A percentile compares a stretch with the other conserved stretches of the same genome.
These are phyloP conservation scores for Trametes meyenii DNA, from an alignment of 768 basidiomycete genomes.

Conservation along the genomic window DNA sequence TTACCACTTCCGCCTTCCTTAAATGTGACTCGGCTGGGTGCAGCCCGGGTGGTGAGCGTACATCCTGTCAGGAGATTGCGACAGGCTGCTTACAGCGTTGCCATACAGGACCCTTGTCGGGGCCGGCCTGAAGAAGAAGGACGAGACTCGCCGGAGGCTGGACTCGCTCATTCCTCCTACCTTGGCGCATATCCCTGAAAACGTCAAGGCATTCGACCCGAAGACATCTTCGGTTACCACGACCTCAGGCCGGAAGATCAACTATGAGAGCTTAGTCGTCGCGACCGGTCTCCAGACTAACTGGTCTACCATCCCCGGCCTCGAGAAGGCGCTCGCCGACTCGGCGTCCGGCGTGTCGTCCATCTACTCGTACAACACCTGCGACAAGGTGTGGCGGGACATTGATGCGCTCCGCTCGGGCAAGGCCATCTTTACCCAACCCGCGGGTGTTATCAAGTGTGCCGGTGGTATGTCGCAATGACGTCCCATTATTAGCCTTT, in stretches of 20 bases:
- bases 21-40: constrained; percentile 19
- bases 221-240: constrained; percentile 73
- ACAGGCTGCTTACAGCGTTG: background rate
- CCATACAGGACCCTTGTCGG: constrained; percentile 84
- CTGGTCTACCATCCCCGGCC: constrained; percentile 73
- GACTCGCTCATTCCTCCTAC: constrained; percentile 72
- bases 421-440: constrained; percentile 93
- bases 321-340: constrained; percentile 77
- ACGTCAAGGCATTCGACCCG: constrained; percentile 77
- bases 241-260: constrained; percentile 63
- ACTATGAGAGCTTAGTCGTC: constrained; percentile 87
- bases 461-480: constrained; percentile 66
- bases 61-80: background rate
- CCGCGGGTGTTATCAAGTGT: constrained; percentile 90
- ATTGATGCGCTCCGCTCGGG: constrained; percentile 77
- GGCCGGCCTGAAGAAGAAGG: constrained; percentile 77
- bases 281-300: constrained; percentile 89
- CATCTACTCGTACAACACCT: constrained; percentile 89
- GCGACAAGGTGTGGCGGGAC: constrained; percentile 87
- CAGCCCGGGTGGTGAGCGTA: constrained; percentile 85
- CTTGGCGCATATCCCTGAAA: constrained; percentile 70
- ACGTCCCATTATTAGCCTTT: background rate
- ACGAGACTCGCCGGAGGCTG: constrained; percentile 66
- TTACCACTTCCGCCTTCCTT: background rate
- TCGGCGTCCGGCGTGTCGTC: constrained; percentile 82